Evolutionary conservation across 108 stramenopile genomes (phyloP), one percentile per base, ranked within the genome.

Genomic region (Fistulifera solaris): DNA sequence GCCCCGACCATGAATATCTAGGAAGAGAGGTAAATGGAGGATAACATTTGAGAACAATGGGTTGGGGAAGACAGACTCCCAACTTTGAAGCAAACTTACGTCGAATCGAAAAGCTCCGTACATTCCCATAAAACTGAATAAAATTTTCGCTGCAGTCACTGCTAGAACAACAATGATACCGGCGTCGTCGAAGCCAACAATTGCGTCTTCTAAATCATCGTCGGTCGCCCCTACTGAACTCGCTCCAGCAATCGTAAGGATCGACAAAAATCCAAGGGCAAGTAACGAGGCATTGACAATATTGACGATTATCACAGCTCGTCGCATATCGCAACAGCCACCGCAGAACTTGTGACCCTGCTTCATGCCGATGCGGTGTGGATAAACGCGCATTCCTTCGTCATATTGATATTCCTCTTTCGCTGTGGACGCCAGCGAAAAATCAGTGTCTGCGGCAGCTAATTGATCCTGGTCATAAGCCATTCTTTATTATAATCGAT

Each of bases 281-380:
- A 22, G 21, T 22, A 50, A 4, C 15, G 24, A 47, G 16, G 70
- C 24, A 23, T 60, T 63, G 45, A 73, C 38, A 42, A 59, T 50
- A 46, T 69, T 57, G 11, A 75, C 73, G 2, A 66, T 50, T 27
- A 75, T 69, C 12, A 66, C 47, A 4, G 73, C 73, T n/a, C 68
- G 52, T 1, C 73, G 63, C 23, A 68, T 70, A 44, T 75, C 73
- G 52, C 73, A 75, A 42, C 68, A 65, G 41, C 73, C 61, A n/a
- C 58, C 55, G 27, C 66, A 66, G 48, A 42, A 62, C 24, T 39
- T 35, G 45, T 61, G 67, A 38, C 51, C 41, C 39, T 23, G 22
- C 27, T 63, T 64, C 44, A 65, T 49, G 48, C 38, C 63, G 26
- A 54, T 43, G 44, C 44, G 19, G 10, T 45, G 19, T 8, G 21